Percentiles rank a stretch among this genome's conserved stretches.
Conservation (phyloP, 1,284 basidiomycete species). For the Fomitopsis pinicola region DNA sequence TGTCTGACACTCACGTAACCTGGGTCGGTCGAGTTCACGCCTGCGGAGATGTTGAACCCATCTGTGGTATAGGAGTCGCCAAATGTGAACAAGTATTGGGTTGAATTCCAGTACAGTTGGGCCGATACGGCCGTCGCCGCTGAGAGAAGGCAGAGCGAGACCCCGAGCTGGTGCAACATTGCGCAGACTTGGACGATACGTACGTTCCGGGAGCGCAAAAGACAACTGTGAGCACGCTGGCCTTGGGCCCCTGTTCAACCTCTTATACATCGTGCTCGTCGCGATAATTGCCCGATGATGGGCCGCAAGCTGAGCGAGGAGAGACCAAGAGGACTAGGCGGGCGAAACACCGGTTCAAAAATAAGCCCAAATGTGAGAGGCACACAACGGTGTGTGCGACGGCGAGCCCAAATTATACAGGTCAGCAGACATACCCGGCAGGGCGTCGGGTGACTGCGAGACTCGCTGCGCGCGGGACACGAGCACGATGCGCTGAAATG, state of each 20-base stretch:
- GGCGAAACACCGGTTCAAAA: background rate
- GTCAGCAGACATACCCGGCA: constrained; percentile 5
- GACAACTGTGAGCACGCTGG: background rate
- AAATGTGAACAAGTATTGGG: constrained; percentile 47
- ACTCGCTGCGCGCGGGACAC: background rate
- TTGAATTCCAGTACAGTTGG: constrained; percentile 28
- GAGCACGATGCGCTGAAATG: background rate
- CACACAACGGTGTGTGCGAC: background rate
- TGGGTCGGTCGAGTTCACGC: constrained; percentile 49
- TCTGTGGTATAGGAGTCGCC: constrained; percentile 52
- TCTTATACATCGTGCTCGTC: constrained; percentile 4
- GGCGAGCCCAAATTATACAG: background rate
- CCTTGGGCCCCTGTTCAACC: background rate
- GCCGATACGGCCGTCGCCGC: constrained; percentile 15
- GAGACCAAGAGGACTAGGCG: background rate
- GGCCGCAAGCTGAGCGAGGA: background rate
- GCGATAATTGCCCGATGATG: constrained; percentile 1
- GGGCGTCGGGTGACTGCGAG: constrained; percentile 1
- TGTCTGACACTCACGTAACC: constrained; percentile 39
- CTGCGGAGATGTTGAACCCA: constrained; percentile 57
- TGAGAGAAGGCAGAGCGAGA: constrained; percentile 10
- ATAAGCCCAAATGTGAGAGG: background rate
- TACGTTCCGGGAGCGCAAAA: background rate
- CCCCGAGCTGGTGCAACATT: constrained; percentile 11
- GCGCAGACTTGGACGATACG: constrained; percentile 1